Base-by-base conservation (phyloP, 768 basidiomycete genomes). In the Hericium rajendrae region DNA sequence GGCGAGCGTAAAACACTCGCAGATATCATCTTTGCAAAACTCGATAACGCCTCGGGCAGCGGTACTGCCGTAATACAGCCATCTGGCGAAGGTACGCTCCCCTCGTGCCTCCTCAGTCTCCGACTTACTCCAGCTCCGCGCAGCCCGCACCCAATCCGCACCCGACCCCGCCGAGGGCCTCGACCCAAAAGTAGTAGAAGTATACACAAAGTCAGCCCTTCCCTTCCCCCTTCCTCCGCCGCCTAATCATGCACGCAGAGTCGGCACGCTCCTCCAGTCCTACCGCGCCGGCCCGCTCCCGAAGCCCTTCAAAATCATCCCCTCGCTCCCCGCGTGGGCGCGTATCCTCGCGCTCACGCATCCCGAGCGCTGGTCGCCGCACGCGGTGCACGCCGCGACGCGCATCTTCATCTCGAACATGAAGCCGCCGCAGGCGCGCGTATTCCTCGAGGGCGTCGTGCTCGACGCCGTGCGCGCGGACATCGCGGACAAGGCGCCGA, bases 281-380 rank as follows among this genome's bases (percentile, higher is more conserved):
- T 97, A 99, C 76, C 91, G 88, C 65, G 94, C 94, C 13, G 94
- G 94, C 0, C 85, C 94, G 1, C 79, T 99, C 1, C 97, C 97
- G 32, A 98, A 98, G 73, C 78, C 94, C 3, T 94, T 99, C 83
- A 99, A 99, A 77, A 88, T 99, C 60, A 89, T 99, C 49, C 97
- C 97, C 20, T 88, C 94, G 11, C 83, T 97, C 24, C 89, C 92
- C 3, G 86, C 90, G 59, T 99, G 97, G 97, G 94, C 94, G 10
- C 88, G 93, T 51, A 85, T 98, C 60, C 82, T 99, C 48, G 91
- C 94, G 26, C 80, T 98, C 48, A 98, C 97, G 13, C 79, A 80
- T 55, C 97, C 97, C 1, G 87, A 94, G 72, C 80, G 84, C 64
- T 98, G 97, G 97, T 91, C 92, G 1, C 90, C 97, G 0, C 93